phyloP scores from a whole-genome alignment of 345 rosid genomes.

The Dovyalis caffra region DNA sequence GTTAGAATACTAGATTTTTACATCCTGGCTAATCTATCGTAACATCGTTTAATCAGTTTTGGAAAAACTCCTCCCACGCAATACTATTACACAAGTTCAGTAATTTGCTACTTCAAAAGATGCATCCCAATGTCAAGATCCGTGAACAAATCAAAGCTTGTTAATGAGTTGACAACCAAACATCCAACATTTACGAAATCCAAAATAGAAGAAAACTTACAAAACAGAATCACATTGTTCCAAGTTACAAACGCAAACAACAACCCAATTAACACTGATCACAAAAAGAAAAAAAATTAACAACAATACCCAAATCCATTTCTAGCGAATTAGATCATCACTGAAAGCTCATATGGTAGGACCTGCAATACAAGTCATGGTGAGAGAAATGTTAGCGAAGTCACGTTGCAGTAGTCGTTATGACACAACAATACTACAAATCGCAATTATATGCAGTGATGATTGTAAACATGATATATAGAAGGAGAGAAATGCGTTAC shows the following conservation, averaged over 20 bases:
- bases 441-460: neutral
- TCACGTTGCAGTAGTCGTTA: neutral
- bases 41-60: too few relatives aligned
- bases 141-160: conserved; percentile 3
- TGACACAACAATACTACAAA: neutral
- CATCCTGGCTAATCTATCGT: too few relatives aligned
- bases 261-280: neutral
- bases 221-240: conserved; percentile 5
- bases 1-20: too few relatives aligned
- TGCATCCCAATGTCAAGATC: neutral
- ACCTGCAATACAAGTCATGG: neutral
- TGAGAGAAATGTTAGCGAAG: neutral
- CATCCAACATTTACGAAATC: conserved; percentile 9
- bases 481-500: neutral
- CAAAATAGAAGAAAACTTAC: neutral
- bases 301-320: neutral
- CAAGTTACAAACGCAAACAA: neutral
- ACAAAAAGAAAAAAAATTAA: neutral
- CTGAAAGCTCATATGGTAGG: neutral
- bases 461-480: neutral
- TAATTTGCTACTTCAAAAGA: neutral
- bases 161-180: neutral
- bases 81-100: neutral
- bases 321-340: conserved; percentile 1
- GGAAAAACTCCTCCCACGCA: too few relatives aligned